Base-by-base conservation (phyloP, 257 asterid genomes). In the Euphrasia confusa region DNA sequence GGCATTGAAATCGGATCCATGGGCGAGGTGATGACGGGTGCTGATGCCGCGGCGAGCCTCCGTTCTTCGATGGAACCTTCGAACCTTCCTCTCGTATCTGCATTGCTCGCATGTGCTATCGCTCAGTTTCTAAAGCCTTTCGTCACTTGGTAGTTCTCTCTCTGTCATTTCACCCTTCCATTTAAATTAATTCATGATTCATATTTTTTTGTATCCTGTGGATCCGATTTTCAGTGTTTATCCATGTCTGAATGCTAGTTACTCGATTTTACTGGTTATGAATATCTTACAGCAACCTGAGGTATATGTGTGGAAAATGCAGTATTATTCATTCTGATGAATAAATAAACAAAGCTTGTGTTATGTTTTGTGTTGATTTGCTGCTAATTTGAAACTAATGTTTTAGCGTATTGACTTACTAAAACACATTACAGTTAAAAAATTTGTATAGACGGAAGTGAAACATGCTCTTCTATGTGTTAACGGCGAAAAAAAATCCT, bases 91-190 rank as follows among this genome's bases (percentile, higher is more conserved):
- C 84, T 92, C 28, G 56, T 86, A 63, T 76, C 91, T 21, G 96
- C 99, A 47, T 81, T 92, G 61, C 92, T 92, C 58, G 93, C 97
- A 2, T 89, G 96, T 72, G 78, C 95, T 44, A 48, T 89, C 37
- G 99, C 99, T 33, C 99, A 92, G 77, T 92, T 92, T 69, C 97
- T 92, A 60, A 92, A 92, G 81, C 84, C 90, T 63, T 86, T 92
- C 65, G 83, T 90, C 39, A 78, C 90, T 67, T 89, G 99, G 97
- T 92, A 85, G 68, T 59, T 66, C 35, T 47, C 11, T 14, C 62
- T 58, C 39, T 64, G 3, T 72, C n/a, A 5, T 1, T 27, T 54
- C 26, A 28, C 33, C 5, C 13, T 7, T 47, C 11, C 17, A 13
- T 58, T 42, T 66, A 40, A 71, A 50, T 61, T 63, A 48, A 58